Conservation (phyloP, 306 rosid genomes). For the Vicia villosa region DNA sequence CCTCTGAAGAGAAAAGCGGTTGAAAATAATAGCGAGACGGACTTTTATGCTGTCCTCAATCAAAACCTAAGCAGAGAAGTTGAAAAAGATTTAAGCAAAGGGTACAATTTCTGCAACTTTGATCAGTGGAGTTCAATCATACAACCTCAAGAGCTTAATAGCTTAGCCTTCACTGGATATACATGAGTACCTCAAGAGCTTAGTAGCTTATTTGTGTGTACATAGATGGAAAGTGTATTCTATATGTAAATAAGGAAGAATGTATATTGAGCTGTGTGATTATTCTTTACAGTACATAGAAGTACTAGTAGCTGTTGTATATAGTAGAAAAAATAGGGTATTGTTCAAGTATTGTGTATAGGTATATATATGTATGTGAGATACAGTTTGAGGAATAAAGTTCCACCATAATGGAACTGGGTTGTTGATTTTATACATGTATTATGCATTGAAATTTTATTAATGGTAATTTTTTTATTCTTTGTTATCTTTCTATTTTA, state of each 20-base stretch:
- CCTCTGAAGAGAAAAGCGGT: slow-evolving; percentile 46
- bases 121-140: slow-evolving; percentile 48
- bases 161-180: slow-evolving; percentile 40
- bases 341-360: slow-evolving; percentile 31
- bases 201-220: slow-evolving; percentile 12
- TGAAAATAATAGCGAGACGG: slow-evolving; percentile 36
- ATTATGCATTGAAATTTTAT: slow-evolving; percentile 20
- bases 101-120: slow-evolving; percentile 37
- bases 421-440: slow-evolving; percentile 28
- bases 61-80: slow-evolving; percentile 40
- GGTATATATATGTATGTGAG: background rate
- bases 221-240: slow-evolving; percentile 19
- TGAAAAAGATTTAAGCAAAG: slow-evolving; percentile 26
- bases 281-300: slow-evolving; percentile 32
- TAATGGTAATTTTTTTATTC: background rate
- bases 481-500: background rate
- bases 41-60: slow-evolving; percentile 30
- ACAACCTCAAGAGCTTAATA: slow-evolving; percentile 50
- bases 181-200: slow-evolving; percentile 20
- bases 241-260: slow-evolving; percentile 38
- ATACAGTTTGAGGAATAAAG: slow-evolving; percentile 33
- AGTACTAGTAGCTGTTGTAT: no score
- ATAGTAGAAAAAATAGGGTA: slow-evolving; percentile 25
- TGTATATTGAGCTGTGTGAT: slow-evolving; percentile 8
- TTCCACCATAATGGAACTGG: slow-evolving; percentile 1